Conservation (phyloP, 768 basidiomycete genomes). For the Agrocybe praecox region DNA sequence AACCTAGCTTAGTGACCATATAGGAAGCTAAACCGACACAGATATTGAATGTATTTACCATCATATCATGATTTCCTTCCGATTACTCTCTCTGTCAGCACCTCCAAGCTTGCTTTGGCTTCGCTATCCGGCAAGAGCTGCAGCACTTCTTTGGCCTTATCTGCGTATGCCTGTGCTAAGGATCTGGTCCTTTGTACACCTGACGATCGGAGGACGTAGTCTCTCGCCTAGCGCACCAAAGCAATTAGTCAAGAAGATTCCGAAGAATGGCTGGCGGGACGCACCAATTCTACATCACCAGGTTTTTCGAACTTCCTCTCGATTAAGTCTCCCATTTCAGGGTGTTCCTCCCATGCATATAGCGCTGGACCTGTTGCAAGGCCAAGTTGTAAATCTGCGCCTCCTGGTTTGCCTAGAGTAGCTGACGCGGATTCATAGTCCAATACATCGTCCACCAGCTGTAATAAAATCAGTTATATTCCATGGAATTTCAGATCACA, state of each 20-base stretch:
- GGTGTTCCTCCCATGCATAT: conserved; percentile 93
- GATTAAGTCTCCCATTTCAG: conserved; percentile 87
- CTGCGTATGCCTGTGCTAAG: conserved; percentile 77
- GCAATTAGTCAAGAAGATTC: background rate
- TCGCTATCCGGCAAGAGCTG: conserved; percentile 79
- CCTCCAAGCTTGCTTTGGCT: conserved; percentile 76
- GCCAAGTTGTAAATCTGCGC: conserved; percentile 81
- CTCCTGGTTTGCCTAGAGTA: conserved; percentile 88
- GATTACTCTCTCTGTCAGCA: conserved; percentile 75
- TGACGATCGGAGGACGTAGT: conserved; percentile 73
- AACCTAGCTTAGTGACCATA: background rate
- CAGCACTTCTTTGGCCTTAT: conserved; percentile 77
- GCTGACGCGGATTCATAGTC: conserved; percentile 84
- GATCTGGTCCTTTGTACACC: conserved; percentile 82
- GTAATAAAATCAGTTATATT: conserved; percentile 1
- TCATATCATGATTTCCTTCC: conserved; percentile 40
- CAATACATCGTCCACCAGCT: conserved; percentile 95
- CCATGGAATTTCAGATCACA: background rate
- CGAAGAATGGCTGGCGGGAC: conserved; percentile 7
- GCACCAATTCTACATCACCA: conserved; percentile 87
- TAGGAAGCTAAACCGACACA: background rate
- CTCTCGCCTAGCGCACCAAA: conserved; percentile 58
- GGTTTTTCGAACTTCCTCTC: conserved; percentile 75
- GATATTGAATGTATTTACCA: background rate
- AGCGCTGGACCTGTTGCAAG: conserved; percentile 93